phyloP scores from a whole-genome alignment of 106 monocot species.

The Platanthera zijinensis region DNA sequence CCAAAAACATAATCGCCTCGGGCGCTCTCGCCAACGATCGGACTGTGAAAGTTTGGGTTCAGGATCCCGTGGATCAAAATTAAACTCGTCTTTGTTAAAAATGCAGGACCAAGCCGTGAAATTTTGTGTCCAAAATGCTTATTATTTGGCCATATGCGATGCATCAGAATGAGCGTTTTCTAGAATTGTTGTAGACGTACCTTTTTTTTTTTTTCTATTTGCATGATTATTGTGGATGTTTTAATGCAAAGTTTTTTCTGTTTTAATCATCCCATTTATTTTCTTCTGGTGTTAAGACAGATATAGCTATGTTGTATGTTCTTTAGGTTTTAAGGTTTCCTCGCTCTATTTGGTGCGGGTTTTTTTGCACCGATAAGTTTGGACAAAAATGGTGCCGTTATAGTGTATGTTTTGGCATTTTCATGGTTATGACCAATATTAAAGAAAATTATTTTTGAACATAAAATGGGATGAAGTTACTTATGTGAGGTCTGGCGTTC shows the following conservation, averaged over 20 bases:
- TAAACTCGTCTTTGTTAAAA: background rate
- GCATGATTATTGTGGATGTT: background rate
- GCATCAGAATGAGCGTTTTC: background rate
- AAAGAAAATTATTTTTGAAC: too few species aligned
- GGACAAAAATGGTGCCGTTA: too few species aligned
- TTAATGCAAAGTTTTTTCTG: background rate
- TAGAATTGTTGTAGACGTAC: background rate
- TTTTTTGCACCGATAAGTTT: too few species aligned
- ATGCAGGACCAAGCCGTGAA: background rate
- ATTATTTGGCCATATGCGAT: background rate
- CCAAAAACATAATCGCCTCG: constrained; percentile 49
- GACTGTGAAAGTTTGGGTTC: constrained; percentile 54
- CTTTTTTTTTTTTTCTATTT: background rate
- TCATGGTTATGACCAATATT: too few species aligned
- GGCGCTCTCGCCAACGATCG: constrained; percentile 47
- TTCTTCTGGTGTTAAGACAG: too few species aligned
- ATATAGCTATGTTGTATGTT: too few species aligned
- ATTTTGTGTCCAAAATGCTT: background rate
- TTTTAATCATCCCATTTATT: too few species aligned
- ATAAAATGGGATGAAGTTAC: too few species aligned
- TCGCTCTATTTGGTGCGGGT: too few species aligned
- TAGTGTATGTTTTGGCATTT: too few species aligned
- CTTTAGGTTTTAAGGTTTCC: too few species aligned
- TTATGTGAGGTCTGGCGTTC: too few species aligned
- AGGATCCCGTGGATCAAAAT: constrained; percentile 9